Conservation (phyloP, 345 rosid genomes). For the Populus deltoides region DNA sequence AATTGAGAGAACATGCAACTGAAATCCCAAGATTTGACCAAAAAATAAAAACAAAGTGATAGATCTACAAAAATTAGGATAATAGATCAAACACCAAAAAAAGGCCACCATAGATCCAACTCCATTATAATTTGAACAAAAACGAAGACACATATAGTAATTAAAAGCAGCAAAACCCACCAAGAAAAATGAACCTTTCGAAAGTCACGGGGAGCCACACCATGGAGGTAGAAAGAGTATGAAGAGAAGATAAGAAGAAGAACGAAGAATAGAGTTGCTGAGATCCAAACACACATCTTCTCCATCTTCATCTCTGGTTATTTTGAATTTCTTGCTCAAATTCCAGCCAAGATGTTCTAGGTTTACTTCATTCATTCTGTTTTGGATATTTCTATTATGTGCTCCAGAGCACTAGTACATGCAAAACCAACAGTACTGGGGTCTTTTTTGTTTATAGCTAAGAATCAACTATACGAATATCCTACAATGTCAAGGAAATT, state of each 20-base stretch:
- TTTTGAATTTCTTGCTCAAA: no score
- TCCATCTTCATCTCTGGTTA: neutral
- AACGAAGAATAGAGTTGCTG: constrained; percentile 29
- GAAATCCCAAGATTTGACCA: no score
- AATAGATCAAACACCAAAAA: neutral
- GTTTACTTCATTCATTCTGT: no score
- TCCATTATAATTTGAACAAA: neutral
- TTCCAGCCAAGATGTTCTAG: no score
- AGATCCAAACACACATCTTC: constrained; percentile 31
- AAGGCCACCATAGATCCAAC: neutral
- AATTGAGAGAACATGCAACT: no score
- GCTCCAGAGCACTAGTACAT: constrained; percentile 70
- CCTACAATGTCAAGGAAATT: constrained; percentile 65
- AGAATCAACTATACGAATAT: constrained; percentile 76
- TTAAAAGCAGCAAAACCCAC: no score
- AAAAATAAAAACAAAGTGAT: no score
- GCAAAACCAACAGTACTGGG: constrained; percentile 82
- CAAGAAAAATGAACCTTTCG: constrained; percentile 36
- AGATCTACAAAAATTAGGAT: neutral
- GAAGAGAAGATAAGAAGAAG: constrained; percentile 43
- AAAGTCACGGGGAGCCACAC: constrained; percentile 97
- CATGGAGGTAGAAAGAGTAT: constrained; percentile 83
- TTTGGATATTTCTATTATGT: constrained; percentile 9
- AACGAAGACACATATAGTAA: neutral
- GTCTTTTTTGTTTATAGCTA: constrained; percentile 71